Evolutionary conservation across 345 rosid species (phyloP), one percentile per base, ranked within the genome.

Genomic region (Acer negundo): DNA sequence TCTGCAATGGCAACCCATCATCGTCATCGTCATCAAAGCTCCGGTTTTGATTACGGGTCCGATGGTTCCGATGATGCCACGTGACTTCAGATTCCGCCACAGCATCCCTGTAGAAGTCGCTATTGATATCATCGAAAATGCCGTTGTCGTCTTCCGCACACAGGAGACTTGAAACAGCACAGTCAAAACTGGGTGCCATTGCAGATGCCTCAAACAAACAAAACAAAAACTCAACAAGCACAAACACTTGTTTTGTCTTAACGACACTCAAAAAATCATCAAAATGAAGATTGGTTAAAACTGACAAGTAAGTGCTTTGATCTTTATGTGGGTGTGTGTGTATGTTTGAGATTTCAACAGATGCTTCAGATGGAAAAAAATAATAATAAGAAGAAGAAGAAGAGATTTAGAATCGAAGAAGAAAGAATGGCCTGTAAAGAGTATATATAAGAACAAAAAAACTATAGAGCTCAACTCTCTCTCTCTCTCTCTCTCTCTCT

Each of bases 101-200:
- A 55, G 44, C 78, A 74, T 67, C 55, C 68, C 69, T 80, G 64
- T 51, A 70, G 59, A 5, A 77, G 53, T 81, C 87, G 73, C 79
- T 84, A 11, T 46, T 62, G 62, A 46, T 49, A 75, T 86, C 87
- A 80, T 77, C 83, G 73, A 89, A 85, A 65, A 89, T 79, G 62
- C 85, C 74, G 68, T 44, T 65, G 69, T 82, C 75, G 55, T 86
- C 95, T 53, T 89, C 95, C 19, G 82, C 85, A 62, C 95, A 91
- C 31, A 89, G 80, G 46, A 91, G 90, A 75, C 90, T 81, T 35
- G 90, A 84, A 77, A 79, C 75, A 19, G 74, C 82, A 73, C 75
- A 69, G 73, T 91, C 93, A 80, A 89, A 86, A 84, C 91, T 89
- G 8, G 93, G 88, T 56, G 89, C 91, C 95, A 91, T 91, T 83